A percentile compares a stretch with the other conserved stretches of the same genome.
Evolutionary conservation across 768 basidiomycete species (phyloP).

Genomic region (Collybia nuda): DNA sequence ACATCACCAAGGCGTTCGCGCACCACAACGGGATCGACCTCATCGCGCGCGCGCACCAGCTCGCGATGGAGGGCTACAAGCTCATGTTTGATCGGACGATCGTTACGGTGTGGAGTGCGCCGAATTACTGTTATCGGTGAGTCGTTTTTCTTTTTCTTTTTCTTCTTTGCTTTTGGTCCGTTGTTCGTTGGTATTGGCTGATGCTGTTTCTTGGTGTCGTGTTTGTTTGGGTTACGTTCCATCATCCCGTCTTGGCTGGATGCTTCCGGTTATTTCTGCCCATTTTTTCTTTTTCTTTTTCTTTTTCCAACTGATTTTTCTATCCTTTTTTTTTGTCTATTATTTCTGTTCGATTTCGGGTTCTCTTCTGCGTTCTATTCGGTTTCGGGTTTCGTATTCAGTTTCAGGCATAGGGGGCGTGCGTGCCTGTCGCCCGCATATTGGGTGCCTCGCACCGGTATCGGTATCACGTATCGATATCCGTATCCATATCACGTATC

Average conservation of each 20-base stretch:
- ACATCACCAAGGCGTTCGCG: conserved; percentile 87
- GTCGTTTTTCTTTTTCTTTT: conserved; percentile 27
- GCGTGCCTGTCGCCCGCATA: neutral
- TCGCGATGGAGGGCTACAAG: conserved; percentile 97
- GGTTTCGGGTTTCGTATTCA: too few species aligned
- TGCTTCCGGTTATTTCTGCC: neutral
- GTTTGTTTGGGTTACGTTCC: too few species aligned
- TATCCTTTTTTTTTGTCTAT: too few species aligned
- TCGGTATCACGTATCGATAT: too few species aligned
- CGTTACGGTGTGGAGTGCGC: conserved; percentile 98
- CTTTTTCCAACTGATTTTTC: neutral
- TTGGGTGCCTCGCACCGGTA: neutral
- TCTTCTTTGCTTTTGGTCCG: too few species aligned
- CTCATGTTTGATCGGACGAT: conserved; percentile 95
- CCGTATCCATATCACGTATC: too few species aligned
- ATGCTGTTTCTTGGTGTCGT: too few species aligned
- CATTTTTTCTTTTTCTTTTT: conserved; percentile 7
- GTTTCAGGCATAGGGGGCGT: too few species aligned
- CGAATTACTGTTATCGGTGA: conserved; percentile 97
- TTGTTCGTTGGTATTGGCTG: too few species aligned
- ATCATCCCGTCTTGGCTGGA: too few species aligned
- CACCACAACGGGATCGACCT: conserved; percentile 92
- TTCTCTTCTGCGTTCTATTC: too few species aligned
- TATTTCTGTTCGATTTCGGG: too few species aligned
- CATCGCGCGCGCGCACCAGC: conserved; percentile 95